Evolutionary conservation across 2,329 filamentous ascomycete genomes (phyloP).

Genomic region (Coniochaeta sp.): DNA sequence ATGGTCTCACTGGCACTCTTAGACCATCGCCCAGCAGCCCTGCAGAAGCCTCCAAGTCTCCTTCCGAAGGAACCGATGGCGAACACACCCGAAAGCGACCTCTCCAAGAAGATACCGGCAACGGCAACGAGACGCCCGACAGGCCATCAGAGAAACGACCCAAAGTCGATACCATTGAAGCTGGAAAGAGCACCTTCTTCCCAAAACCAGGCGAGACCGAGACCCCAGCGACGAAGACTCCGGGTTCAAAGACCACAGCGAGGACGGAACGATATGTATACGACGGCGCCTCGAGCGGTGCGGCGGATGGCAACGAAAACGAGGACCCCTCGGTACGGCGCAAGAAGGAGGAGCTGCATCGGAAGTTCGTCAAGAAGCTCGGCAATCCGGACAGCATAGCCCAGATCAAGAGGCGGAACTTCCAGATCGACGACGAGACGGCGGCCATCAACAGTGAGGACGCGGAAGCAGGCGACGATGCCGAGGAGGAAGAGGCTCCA

Average conservation of each 20-base stretch:
- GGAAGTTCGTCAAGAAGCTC: constrained; percentile 83
- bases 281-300: constrained; percentile 33
- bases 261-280: constrained; percentile 49
- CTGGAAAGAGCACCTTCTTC: constrained; percentile 29
- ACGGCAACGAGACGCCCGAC: constrained; percentile 31
- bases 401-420: constrained; percentile 55
- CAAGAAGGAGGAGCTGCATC: constrained; percentile 66
- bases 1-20: constrained; percentile 31
- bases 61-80: background rate
- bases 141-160: constrained; percentile 35
- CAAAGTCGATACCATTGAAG: constrained; percentile 28
- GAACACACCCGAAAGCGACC: constrained; percentile 40
- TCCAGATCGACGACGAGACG: constrained; percentile 44
- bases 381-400: constrained; percentile 77
- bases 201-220: constrained; percentile 28
- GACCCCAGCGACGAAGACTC: constrained; percentile 10
- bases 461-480: constrained; percentile 42
- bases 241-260: constrained; percentile 20
- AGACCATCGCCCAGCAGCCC: constrained; percentile 17
- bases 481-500: constrained; percentile 42
- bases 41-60: constrained; percentile 17
- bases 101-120: constrained; percentile 38
- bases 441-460: constrained; percentile 47
- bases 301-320: constrained; percentile 32
- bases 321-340: constrained; percentile 41